Evolutionary conservation across 1,284 basidiomycete species (phyloP).

Genomic region (Papiliotrema flavescens): DNA sequence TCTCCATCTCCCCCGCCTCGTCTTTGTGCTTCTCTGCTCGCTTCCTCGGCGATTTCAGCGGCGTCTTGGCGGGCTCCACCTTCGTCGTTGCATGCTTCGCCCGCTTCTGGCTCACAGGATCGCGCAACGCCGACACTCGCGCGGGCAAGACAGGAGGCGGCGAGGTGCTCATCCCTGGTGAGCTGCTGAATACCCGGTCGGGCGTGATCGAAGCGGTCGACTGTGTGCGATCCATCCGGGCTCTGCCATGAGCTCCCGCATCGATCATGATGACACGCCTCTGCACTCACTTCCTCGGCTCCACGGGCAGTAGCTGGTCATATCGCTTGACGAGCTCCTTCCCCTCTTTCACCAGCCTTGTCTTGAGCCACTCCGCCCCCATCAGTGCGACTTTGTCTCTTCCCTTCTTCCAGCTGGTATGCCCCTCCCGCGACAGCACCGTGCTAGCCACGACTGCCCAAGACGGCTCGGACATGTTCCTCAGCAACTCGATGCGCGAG

Average conservation of each 20-base stretch:
- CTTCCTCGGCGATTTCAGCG: neutral
- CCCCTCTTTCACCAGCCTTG: conserved; percentile 38
- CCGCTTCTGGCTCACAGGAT: conserved; percentile 12
- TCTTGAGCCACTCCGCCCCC: conserved; percentile 39
- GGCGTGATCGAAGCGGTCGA: conserved; percentile 5
- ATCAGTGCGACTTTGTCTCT: conserved; percentile 28
- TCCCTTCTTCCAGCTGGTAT: conserved; percentile 27
- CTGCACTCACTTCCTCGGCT: conserved; percentile 32
- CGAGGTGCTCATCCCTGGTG: conserved; percentile 10
- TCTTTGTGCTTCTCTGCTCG: neutral
- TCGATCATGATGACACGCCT: too few relatives aligned
- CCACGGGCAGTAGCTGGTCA: conserved; percentile 33
- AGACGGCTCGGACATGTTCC: conserved; percentile 40
- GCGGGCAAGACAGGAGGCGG: conserved; percentile 26
- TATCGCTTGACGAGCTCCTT: conserved; percentile 41
- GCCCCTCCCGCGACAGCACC: conserved; percentile 15
- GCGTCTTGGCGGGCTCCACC: neutral
- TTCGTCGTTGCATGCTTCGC: neutral
- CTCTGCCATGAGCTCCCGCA: neutral
- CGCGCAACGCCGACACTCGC: conserved; percentile 30
- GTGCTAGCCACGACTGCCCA: conserved; percentile 30
- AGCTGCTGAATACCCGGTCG: conserved; percentile 1
- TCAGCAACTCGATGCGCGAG: conserved; percentile 79
- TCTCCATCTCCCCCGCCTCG: neutral
- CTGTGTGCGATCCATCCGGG: neutral